Conservation (phyloP, 2,329 filamentous ascomycete genomes). For the Aspergillus novofumigatus region DNA sequence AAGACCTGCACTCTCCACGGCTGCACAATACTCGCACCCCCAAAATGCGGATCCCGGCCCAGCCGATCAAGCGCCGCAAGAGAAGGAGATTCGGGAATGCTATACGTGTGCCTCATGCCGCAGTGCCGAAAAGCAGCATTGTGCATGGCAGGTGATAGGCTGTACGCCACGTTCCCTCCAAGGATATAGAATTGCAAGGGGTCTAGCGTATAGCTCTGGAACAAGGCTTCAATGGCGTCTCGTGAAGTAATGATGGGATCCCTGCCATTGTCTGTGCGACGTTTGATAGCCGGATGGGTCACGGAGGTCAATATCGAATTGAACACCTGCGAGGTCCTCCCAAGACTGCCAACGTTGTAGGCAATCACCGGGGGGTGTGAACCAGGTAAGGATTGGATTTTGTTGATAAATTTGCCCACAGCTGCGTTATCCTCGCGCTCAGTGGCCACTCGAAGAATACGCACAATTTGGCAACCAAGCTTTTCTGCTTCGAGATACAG, state of each 20-base stretch:
- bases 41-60: conserved; percentile 36
- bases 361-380: conserved; percentile 34
- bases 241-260: conserved; percentile 36
- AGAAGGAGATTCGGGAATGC: conserved; percentile 33
- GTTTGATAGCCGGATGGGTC: conserved; percentile 36
- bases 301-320: conserved; percentile 40
- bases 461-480: conserved; percentile 37
- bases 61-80: conserved; percentile 36
- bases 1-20: conserved; percentile 41
- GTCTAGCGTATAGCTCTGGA: conserved; percentile 40
- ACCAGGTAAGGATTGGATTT: conserved; percentile 29
- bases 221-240: conserved; percentile 37
- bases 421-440: conserved; percentile 36
- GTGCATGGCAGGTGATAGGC: conserved; percentile 42
- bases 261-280: conserved; percentile 16
- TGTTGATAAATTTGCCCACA: conserved; percentile 35
- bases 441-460: conserved; percentile 33
- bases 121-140: conserved; percentile 39
- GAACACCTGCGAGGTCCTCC: conserved; percentile 43
- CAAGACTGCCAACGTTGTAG: conserved; percentile 38
- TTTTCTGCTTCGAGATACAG: conserved; percentile 34
- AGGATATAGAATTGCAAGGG: conserved; percentile 41
- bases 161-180: conserved; percentile 39
- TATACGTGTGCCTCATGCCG: conserved; percentile 39
- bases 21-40: conserved; percentile 41